phyloP scores from a whole-genome alignment of 1,284 basidiomycete species.

The Irpex sp. region DNA sequence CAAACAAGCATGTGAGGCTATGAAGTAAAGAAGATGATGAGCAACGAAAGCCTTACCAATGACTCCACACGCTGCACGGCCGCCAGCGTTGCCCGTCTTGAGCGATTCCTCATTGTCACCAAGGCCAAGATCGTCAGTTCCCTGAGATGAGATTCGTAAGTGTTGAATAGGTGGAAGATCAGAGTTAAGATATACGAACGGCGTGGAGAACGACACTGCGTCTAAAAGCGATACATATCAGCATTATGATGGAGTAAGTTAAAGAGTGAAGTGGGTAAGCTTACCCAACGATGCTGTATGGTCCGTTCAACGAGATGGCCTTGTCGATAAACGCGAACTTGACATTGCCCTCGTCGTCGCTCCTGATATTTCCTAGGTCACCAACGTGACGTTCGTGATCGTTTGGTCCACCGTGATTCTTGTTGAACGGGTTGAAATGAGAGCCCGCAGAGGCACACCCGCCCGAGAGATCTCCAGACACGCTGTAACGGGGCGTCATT shows the following conservation, averaged over 20 bases:
- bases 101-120: constrained; percentile 65
- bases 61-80: constrained; percentile 70
- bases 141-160: constrained; percentile 33
- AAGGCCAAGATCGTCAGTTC: constrained; percentile 70
- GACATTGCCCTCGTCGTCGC: constrained; percentile 57
- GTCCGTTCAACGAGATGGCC: constrained; percentile 67
- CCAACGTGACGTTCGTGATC: constrained; percentile 67
- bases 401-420: constrained; percentile 62
- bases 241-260: constrained; percentile 1
- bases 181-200: constrained; percentile 29
- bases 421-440: constrained; percentile 73
- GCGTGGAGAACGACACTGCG: constrained; percentile 64
- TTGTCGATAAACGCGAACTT: constrained; percentile 57
- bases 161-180: not conserved
- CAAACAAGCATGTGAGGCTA: not conserved
- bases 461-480: constrained; percentile 61
- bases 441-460: constrained; percentile 71
- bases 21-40: not conserved
- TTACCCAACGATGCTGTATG: constrained; percentile 66
- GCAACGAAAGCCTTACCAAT: constrained; percentile 45
- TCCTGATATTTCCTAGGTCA: constrained; percentile 74
- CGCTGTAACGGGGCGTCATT: constrained; percentile 36
- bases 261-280: constrained; percentile 17
- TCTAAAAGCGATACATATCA: constrained; percentile 24
- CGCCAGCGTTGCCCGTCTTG: constrained; percentile 75